Conservation (phyloP, 352 stramenopile species). For the Thalassiosira mediterranea region DNA sequence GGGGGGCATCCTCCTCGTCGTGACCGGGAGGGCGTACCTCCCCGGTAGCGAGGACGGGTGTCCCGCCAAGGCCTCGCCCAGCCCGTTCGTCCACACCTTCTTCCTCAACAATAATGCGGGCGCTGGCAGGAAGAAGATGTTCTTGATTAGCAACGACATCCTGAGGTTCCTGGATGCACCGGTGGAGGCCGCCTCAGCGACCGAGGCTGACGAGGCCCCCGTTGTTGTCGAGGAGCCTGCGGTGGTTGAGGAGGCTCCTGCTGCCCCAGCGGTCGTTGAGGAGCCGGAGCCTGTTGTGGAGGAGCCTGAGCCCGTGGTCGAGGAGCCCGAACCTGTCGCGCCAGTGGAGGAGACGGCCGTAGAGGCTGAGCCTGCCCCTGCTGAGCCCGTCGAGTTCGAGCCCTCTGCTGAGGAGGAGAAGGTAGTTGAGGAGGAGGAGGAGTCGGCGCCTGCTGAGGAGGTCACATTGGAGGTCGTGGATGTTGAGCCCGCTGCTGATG, state of each 20-base stretch:
- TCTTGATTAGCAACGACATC: slow-evolving; percentile 79
- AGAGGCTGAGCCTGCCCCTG: background rate
- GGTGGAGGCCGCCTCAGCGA: slow-evolving; percentile 4
- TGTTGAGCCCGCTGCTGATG: slow-evolving; percentile 49
- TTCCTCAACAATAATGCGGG: slow-evolving; percentile 58
- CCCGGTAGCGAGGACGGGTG: slow-evolving; percentile 20
- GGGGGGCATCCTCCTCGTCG: slow-evolving; percentile 74
- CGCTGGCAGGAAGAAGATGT: slow-evolving; percentile 62
- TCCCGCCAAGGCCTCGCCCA: slow-evolving; percentile 3
- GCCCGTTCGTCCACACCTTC: slow-evolving; percentile 77
- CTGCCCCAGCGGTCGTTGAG: slow-evolving; percentile 4
- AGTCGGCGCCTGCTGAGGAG: slow-evolving; percentile 12
- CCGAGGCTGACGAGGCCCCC: slow-evolving; percentile 15
- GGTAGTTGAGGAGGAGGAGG: slow-evolving; percentile 31
- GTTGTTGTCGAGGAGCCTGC: background rate
- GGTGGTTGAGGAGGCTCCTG: slow-evolving; percentile 9
- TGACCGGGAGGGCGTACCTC: slow-evolving; percentile 67
- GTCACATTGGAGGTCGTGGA: slow-evolving; percentile 28
- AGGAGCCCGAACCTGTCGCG: slow-evolving; percentile 3
- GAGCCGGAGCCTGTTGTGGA: slow-evolving; percentile 7
- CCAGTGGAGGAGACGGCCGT: slow-evolving; percentile 4
- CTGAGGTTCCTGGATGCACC: slow-evolving; percentile 64
- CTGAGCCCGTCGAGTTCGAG: slow-evolving; percentile 33
- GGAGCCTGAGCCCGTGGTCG: background rate
- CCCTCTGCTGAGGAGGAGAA: slow-evolving; percentile 45